phyloP scores from a whole-genome alignment of 805 yeast genomes.

The Metschnikowia similis region DNA sequence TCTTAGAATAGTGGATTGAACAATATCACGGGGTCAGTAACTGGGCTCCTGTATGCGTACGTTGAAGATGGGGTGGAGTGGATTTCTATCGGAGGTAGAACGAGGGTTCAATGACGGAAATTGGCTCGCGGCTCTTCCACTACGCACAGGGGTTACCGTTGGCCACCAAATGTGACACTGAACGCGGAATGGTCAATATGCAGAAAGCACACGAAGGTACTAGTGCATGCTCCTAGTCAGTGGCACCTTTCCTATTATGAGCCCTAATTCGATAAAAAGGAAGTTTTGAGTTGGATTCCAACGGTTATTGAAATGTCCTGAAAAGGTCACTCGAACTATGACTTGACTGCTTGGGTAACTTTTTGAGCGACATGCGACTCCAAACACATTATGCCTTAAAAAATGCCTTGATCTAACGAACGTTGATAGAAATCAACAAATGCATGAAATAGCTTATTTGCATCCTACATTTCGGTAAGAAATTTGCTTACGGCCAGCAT shows the following conservation, averaged over 20 bases:
- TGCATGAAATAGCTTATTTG: neutral
- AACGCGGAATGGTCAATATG: neutral
- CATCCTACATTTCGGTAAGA: too few relatives aligned
- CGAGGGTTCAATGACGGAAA: neutral
- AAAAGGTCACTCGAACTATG: too few relatives aligned
- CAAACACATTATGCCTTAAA: too few relatives aligned
- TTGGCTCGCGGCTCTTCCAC: neutral
- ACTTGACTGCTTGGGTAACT: too few relatives aligned
- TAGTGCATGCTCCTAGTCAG: neutral
- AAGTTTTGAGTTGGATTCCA: too few relatives aligned
- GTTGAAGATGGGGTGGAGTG: neutral
- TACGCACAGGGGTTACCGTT: neutral
- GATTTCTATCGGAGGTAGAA: slow-evolving; percentile 1
- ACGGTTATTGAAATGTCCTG: too few relatives aligned
- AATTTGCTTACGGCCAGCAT: neutral
- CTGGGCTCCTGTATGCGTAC: neutral
- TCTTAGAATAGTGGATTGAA: neutral
- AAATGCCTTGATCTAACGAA: neutral
- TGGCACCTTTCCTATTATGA: too few relatives aligned
- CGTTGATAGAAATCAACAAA: neutral
- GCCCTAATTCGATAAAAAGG: too few relatives aligned
- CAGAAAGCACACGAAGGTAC: neutral
- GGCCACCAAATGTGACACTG: neutral
- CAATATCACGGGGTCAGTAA: neutral
- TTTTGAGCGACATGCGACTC: too few relatives aligned